These are phyloP conservation scores for Omphalea diandra DNA, from an alignment of 441 rosid genomes.

Conservation along the genomic window DNA sequence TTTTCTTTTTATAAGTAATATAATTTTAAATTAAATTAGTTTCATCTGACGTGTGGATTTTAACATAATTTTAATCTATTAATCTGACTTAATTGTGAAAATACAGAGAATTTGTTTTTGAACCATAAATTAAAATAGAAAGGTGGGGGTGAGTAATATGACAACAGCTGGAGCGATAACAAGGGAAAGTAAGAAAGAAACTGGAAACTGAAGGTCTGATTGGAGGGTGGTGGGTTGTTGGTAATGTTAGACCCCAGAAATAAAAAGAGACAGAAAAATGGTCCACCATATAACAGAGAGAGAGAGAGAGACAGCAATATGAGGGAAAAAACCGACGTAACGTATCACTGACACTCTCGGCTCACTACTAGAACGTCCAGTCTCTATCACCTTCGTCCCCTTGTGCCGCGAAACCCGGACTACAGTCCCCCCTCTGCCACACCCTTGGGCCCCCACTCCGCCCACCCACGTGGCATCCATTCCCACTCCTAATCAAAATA, in stretches of 20 bases:
- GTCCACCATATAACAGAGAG: neutral
- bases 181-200: too few species aligned
- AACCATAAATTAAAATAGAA: too few species aligned
- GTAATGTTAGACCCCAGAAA: neutral
- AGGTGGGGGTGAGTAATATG: too few species aligned
- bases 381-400: slow-evolving; percentile 42
- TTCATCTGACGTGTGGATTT: too few species aligned
- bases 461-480: slow-evolving; percentile 16
- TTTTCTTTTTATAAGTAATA: too few species aligned
- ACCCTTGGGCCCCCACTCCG: neutral
- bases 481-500: neutral
- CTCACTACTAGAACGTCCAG: slow-evolving; percentile 29
- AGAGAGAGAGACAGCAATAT: neutral
- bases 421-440: slow-evolving; percentile 42
- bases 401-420: slow-evolving; percentile 61
- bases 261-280: neutral
- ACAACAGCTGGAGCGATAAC: too few species aligned
- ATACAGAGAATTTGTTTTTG: too few species aligned
- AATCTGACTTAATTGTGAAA: too few species aligned
- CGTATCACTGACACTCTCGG: slow-evolving; percentile 42
- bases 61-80: too few species aligned
- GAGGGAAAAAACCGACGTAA: slow-evolving; percentile 36
- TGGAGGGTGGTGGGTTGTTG: too few species aligned
- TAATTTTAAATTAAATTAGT: too few species aligned
- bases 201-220: too few species aligned